phyloP scores from a whole-genome alignment of 2,329 filamentous ascomycete genomes.

The Penicillium sp. region DNA sequence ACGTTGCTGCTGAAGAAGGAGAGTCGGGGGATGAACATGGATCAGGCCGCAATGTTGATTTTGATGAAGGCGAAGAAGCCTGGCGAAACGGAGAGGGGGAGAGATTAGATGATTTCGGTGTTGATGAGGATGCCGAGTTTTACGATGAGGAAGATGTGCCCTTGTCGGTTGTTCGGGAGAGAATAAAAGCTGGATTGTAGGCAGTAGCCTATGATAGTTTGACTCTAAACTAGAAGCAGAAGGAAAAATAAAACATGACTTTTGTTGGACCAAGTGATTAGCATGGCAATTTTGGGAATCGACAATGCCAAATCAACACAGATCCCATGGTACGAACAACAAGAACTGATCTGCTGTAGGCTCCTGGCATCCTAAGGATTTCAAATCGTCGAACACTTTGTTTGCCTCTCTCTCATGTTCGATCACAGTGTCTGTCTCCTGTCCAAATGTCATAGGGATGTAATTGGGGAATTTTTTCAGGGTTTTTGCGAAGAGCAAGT shows the following conservation, averaged over 20 bases:
- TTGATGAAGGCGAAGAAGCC: slow-evolving; percentile 52
- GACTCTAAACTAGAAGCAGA: neutral
- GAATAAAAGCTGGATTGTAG: slow-evolving; percentile 11
- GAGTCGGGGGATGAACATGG: slow-evolving; percentile 9
- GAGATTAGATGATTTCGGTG: slow-evolving; percentile 59
- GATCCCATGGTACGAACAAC: neutral
- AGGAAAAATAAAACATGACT: neutral
- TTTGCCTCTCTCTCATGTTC: neutral
- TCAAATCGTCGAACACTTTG: neutral
- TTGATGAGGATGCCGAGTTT: slow-evolving; percentile 62
- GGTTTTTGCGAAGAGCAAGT: neutral
- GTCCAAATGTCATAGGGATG: too few relatives aligned
- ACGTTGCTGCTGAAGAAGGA: neutral
- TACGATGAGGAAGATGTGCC: slow-evolving; percentile 62
- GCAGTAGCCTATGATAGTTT: neutral
- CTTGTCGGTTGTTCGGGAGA: slow-evolving; percentile 30
- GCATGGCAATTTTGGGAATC: neutral
- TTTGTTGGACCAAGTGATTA: neutral
- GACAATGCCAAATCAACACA: neutral
- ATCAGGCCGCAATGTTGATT: slow-evolving; percentile 13
- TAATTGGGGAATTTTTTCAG: neutral
- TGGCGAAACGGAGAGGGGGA: slow-evolving; percentile 64
- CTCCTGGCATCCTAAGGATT: neutral
- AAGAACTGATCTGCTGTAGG: neutral
- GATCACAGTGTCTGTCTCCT: neutral